Base-by-base conservation (phyloP, 2,329 filamentous ascomycete species). In the Penicillium janthinellum region DNA sequence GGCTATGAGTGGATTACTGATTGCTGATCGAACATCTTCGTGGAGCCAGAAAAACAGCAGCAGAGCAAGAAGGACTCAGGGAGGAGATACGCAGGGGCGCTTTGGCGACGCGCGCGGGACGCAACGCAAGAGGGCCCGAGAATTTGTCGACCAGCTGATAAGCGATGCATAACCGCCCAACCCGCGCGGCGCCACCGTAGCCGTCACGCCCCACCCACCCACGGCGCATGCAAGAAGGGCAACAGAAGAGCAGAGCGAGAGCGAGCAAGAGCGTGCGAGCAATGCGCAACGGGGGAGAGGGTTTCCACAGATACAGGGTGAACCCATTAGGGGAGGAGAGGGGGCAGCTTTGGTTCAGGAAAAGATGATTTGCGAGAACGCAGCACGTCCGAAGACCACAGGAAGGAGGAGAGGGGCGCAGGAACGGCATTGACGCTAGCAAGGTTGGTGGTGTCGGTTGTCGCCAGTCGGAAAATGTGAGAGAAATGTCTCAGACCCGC, bases 401-500 rank as follows among this genome's bases (percentile, higher is more conserved):
- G 31, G 31, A 31, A 31, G 39, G 20, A 17, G 7, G 17, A 22
- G 39, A 20, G 42, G 42, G 42, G 42, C 42, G 42, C 42, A 45
- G 42, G 44, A 47, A 31, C 44, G 44, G 25, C 44, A 47, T 47
- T 47, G 25, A 47, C 48, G 48, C 48, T 50, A 50, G 47, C n/a
- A 10, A 10, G 31, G 31, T 31, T 7, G 31, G 7, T 31, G 31
- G 31, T 25, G 44, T 47, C 44, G 44, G 44, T 47, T 54, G 60
- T 64, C 62, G 62, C 54, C 60, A 47, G 44, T 47, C 58, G 62
- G 62, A 55, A 64, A 62, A 64, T 61, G 60, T 61, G 31, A 22
- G 17, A 10, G 20, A 37, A n/a, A 50, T 50, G 67, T 70, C 67
- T 68, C 65, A 69, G 67, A 69, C 66, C 67, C 69, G 67, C 63